These are phyloP conservation scores for Skeletonema grethae DNA, from an alignment of 108 stramenopile genomes.

Conservation along the genomic window DNA sequence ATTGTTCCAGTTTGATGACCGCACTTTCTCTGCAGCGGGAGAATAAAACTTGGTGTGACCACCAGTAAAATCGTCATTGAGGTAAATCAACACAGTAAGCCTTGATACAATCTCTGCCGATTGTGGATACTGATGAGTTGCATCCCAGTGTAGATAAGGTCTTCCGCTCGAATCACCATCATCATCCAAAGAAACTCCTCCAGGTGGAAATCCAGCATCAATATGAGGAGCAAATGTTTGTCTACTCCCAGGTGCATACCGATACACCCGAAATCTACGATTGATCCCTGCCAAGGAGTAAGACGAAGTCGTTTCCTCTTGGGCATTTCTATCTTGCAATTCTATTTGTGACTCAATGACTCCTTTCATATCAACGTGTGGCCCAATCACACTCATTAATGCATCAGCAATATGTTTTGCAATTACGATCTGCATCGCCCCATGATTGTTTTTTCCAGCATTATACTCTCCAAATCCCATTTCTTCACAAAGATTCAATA, in stretches of 20 bases:
- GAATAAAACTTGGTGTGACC: slow-evolving; percentile 87
- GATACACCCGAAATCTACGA: slow-evolving; percentile 78
- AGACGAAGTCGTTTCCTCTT: neutral
- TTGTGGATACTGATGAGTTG: slow-evolving; percentile 48
- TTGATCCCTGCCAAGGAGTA: slow-evolving; percentile 68
- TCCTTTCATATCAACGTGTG: slow-evolving; percentile 60
- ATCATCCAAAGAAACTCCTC: slow-evolving; percentile 60
- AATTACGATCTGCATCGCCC: slow-evolving; percentile 78
- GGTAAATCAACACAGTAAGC: slow-evolving; percentile 80
- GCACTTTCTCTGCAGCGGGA: slow-evolving; percentile 29
- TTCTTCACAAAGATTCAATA: slow-evolving; percentile 61
- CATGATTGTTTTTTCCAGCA: slow-evolving; percentile 79
- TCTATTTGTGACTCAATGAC: slow-evolving; percentile 42
- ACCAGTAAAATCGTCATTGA: slow-evolving; percentile 87
- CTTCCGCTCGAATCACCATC: slow-evolving; percentile 7
- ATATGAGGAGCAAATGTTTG: slow-evolving; percentile 87
- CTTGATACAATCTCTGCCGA: slow-evolving; percentile 63
- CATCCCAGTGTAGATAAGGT: slow-evolving; percentile 41
- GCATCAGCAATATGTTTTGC: slow-evolving; percentile 50
- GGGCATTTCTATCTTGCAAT: neutral
- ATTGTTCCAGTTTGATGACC: slow-evolving; percentile 18
- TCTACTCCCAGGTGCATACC: slow-evolving; percentile 57
- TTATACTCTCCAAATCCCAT: slow-evolving; percentile 68
- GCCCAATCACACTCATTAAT: slow-evolving; percentile 54
- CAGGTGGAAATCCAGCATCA: slow-evolving; percentile 88